Evolutionary conservation across 495 filamentous ascomycete genomes (phyloP).

Genomic region (Platismatia glauca): DNA sequence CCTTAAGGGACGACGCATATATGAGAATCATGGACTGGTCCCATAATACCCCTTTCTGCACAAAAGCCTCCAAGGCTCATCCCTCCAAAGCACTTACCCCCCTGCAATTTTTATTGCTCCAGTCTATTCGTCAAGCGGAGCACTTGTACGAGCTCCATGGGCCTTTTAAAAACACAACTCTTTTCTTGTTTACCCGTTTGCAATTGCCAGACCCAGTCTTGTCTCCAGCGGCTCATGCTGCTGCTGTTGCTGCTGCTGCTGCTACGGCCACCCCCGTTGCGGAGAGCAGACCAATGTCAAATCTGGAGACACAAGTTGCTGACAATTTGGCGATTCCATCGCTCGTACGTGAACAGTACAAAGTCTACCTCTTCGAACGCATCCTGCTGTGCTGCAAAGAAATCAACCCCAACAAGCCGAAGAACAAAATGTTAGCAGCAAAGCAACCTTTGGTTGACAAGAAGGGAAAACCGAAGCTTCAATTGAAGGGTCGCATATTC

Average conservation of each 20-base stretch:
- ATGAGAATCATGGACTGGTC: slow-evolving; percentile 4
- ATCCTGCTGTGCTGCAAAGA: slow-evolving; percentile 98
- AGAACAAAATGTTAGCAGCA: slow-evolving; percentile 55
- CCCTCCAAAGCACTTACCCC: background rate
- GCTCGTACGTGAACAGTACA: slow-evolving; percentile 55
- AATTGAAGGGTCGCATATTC: slow-evolving; percentile 94
- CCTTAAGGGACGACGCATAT: background rate
- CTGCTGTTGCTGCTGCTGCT: background rate
- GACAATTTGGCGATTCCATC: slow-evolving; percentile 23
- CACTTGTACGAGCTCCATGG: slow-evolving; percentile 10
- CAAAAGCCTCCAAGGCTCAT: background rate
- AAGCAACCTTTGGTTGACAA: slow-evolving; percentile 64
- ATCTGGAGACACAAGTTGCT: slow-evolving; percentile 22
- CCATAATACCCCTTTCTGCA: background rate
- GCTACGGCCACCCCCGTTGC: background rate
- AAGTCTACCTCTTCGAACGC: slow-evolving; percentile 92
- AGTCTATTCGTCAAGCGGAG: background rate
- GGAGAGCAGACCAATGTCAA: background rate
- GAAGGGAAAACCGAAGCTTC: slow-evolving; percentile 71
- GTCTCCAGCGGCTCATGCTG: background rate
- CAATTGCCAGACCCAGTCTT: background rate
- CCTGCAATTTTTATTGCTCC: background rate
- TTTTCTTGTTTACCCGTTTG: slow-evolving; percentile 2
- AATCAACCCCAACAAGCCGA: slow-evolving; percentile 74
- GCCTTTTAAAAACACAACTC: background rate